Evolutionary conservation across 2,329 filamentous ascomycete genomes (phyloP).

Genomic region (Aphanoascus verrucosus): DNA sequence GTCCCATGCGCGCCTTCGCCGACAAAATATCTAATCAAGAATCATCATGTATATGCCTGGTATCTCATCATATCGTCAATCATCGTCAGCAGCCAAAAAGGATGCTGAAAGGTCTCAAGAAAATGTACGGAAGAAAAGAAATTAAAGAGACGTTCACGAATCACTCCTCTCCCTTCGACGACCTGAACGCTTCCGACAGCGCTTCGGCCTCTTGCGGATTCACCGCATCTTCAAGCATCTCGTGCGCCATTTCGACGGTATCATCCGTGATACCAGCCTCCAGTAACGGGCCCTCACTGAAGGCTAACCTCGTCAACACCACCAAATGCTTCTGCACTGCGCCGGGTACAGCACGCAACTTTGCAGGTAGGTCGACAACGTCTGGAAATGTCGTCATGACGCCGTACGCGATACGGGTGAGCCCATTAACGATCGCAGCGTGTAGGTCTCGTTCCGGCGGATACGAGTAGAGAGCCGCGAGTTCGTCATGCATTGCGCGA

Average conservation of each 20-base stretch:
- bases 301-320: slow-evolving; percentile 70
- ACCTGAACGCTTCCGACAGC: slow-evolving; percentile 39
- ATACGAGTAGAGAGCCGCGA: slow-evolving; percentile 50
- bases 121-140: neutral
- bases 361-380: slow-evolving; percentile 57
- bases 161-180: slow-evolving; percentile 24
- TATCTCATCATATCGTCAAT: no score
- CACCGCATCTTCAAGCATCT: slow-evolving; percentile 67
- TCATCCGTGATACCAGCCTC: slow-evolving; percentile 67
- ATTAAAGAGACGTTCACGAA: neutral
- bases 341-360: slow-evolving; percentile 58
- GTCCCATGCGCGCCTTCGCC: neutral
- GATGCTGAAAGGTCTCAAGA: neutral
- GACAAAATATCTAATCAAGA: neutral
- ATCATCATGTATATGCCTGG: no score
- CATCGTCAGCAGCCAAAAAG: neutral
- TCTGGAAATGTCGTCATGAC: slow-evolving; percentile 51
- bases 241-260: slow-evolving; percentile 69
- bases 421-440: slow-evolving; percentile 46
- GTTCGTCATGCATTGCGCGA: slow-evolving; percentile 60
- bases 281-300: slow-evolving; percentile 66
- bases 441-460: slow-evolving; percentile 38
- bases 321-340: slow-evolving; percentile 74
- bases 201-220: slow-evolving; percentile 68
- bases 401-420: slow-evolving; percentile 51